Percentiles rank a stretch among this genome's conserved stretches.
Evolutionary conservation across 2,329 filamentous ascomycete species (phyloP).

Genomic region (Pyrenophora graminea): DNA sequence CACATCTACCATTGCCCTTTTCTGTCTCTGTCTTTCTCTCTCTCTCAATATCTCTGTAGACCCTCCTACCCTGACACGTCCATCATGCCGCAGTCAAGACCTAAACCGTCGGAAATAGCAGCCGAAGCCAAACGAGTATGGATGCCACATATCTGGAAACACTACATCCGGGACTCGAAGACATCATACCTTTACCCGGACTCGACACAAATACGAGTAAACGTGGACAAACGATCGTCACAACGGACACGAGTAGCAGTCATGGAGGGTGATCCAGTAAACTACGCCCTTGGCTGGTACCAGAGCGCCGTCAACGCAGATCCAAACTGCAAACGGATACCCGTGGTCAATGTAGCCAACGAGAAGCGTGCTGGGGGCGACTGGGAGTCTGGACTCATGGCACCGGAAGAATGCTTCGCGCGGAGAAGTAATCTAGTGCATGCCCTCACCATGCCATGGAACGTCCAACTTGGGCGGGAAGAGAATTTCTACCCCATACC

Average conservation of each 20-base stretch:
- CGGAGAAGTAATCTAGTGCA: conserved; percentile 74
- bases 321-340: conserved; percentile 51
- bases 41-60: not conserved
- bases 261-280: conserved; percentile 52
- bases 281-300: conserved; percentile 64
- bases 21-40: conserved; percentile 4
- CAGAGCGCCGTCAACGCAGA: conserved; percentile 39
- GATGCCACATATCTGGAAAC: conserved; percentile 66
- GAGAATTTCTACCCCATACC: conserved; percentile 71
- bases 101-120: conserved; percentile 71
- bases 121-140: conserved; percentile 73
- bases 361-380: conserved; percentile 78
- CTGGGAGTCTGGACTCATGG: conserved; percentile 70
- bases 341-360: conserved; percentile 74
- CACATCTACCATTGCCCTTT: too few species aligned
- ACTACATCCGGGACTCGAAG: conserved; percentile 59
- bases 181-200: conserved; percentile 63
- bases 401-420: conserved; percentile 74
- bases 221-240: conserved; percentile 52
- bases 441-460: conserved; percentile 65
- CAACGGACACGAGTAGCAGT: conserved; percentile 51
- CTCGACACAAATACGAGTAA: conserved; percentile 46
- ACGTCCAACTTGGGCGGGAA: conserved; percentile 37
- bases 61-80: conserved; percentile 4
- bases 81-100: conserved; percentile 62